Base-by-base conservation (phyloP, 2,329 filamentous ascomycete species). In the Arthrobotrys entomopaga region DNA sequence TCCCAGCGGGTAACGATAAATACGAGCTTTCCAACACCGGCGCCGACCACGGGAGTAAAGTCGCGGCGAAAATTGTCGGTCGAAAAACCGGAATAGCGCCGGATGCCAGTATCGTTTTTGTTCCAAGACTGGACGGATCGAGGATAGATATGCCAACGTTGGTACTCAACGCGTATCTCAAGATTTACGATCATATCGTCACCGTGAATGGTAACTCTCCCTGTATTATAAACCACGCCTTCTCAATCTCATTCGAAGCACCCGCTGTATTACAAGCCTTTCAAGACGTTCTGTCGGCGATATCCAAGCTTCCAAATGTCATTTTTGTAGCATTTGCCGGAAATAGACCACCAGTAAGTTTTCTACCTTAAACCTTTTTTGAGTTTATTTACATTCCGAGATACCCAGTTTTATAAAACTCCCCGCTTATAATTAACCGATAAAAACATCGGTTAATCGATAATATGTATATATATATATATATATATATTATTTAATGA, bases 191-290 rank as follows among this genome's bases (percentile, higher is more conserved):
- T 19, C 38, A 69, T 20, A 69, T 69, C 22, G 8, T n/a, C 3
- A 4, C 7, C 2, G n/a, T 29, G n/a, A 53, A 69, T 15, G 7
- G 34, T 4, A 10, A 60, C 11, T n/a, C 10, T 19, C 64, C 64
- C 3, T 67, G 64, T 13, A 54, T 67, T n/a, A 54, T 67, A 10
- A 67, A 59, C 16, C 26, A 42, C n/a, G 11, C 49, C 61, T 7
- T 10, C n/a, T n/a, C n/a, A n/a, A n/a, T n/a, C n/a, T n/a, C n/a
- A n/a, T n/a, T n/a, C n/a, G n/a, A n/a, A n/a, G n/a, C n/a, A n/a
- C n/a, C n/a, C n/a, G n/a, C n/a, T n/a, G n/a, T n/a, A n/a, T n/a
- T n/a, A n/a, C n/a, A n/a, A n/a, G n/a, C n/a, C n/a, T n/a, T n/a
- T n/a, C n/a, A 43, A 43, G 54, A 58, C 43, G 22, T 58, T 4